Evolutionary conservation across 78 protist genomes (phyloP), one percentile per base, ranked within the genome.

Genomic region (Dictyostelium capitatum): DNA sequence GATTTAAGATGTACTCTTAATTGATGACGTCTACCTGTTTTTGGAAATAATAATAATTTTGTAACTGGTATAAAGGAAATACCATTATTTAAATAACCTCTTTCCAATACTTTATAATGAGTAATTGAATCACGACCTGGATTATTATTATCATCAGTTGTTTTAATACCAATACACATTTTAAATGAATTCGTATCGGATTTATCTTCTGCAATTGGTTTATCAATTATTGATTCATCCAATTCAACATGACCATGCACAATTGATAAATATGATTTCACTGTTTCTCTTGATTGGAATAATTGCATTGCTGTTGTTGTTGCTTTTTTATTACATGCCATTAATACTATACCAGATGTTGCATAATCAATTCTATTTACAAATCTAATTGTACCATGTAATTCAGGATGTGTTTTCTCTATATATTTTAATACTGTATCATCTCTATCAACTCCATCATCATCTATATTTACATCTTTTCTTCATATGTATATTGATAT

Each of bases 281-380:
- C n/a, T 28, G 91, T 74, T 19, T 51, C 77, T 51, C 91, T 73
- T 1, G 20, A 41, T 59, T 74, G 57, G 23, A 84, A 84, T 41
- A 84, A 67, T 11, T 74, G n/a, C 19, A 43, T 37, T 72, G 83
- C 91, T 8, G 11, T 48, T 14, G 75, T 84, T 37, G 91, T 25
- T 48, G 64, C 47, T 17, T 72, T 25, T 47, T 59, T 72, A 37
- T 78, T 74, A 20, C n/a, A 20, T 20, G 77, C 53, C 0, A 69
- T 77, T 15, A 84, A 15, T 0, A 84, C 91, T 19, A 84, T 59
- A 6, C 91, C 91, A 8, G 78, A 57, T 19, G 91, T 84, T 23
- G 91, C 91, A 84, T 84, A 84, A 25, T 84, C 91, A 10, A 84
- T 74, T 59, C 91, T 25, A 84, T 84, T 84, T 14, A 74, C 91